phyloP scores from a whole-genome alignment of 805 yeast species.

The Barnettozyma pratensis region DNA sequence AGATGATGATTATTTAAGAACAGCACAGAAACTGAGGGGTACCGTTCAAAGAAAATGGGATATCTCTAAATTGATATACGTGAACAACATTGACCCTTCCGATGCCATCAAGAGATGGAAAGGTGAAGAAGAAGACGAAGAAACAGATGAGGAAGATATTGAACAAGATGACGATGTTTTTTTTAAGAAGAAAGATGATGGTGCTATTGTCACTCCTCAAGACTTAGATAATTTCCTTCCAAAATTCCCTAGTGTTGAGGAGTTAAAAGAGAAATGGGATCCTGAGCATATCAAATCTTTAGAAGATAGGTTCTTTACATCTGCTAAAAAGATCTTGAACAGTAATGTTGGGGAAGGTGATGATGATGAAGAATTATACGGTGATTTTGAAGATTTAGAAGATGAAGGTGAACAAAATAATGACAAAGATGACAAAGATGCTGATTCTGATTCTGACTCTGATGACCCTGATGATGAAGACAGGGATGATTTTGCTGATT shows the following conservation, averaged over 20 bases:
- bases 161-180: conserved; percentile 51
- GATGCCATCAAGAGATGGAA: conserved; percentile 74
- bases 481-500: conserved; percentile 48
- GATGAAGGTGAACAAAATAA: conserved; percentile 23
- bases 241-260: conserved; percentile 35
- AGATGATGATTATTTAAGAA: conserved; percentile 32
- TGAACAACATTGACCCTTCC: conserved; percentile 68
- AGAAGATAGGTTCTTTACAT: conserved; percentile 45
- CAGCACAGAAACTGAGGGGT: conserved; percentile 63
- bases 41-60: conserved; percentile 60
- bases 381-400: conserved; percentile 54
- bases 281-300: conserved; percentile 37
- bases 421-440: conserved; percentile 14
- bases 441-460: conserved; percentile 10
- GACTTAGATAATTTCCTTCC: conserved; percentile 37
- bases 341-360: conserved; percentile 32
- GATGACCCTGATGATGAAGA: conserved; percentile 18
- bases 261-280: conserved; percentile 42
- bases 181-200: conserved; percentile 41
- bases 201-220: conserved; percentile 18
- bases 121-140: conserved; percentile 40
- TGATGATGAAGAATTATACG: conserved; percentile 47
- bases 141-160: conserved; percentile 38
- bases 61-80: conserved; percentile 72
- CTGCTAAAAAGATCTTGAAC: conserved; percentile 41